Evolutionary conservation across 2,329 filamentous ascomycete genomes (phyloP).

Genomic region (Penicillium sp.): DNA sequence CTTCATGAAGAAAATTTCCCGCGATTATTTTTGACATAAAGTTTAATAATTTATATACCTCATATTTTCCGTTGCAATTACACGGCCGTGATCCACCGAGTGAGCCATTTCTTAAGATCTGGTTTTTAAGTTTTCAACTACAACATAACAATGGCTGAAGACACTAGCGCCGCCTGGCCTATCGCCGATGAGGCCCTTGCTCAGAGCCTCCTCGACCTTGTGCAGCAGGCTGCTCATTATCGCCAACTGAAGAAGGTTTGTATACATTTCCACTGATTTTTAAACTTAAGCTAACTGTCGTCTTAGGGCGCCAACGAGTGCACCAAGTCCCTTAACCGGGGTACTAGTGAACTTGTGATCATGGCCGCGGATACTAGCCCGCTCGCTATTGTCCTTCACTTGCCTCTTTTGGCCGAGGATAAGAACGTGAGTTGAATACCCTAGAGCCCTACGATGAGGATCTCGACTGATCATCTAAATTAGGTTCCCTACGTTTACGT

Average conservation of each 20-base stretch:
- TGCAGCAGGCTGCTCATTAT: conserved; percentile 65
- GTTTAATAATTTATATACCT: not conserved
- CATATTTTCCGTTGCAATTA: not conserved
- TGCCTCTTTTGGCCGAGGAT: conserved; percentile 81
- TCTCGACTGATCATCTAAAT: not conserved
- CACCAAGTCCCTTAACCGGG: not conserved
- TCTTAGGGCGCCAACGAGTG: not conserved
- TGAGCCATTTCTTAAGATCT: not conserved
- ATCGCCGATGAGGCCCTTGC: conserved; percentile 71
- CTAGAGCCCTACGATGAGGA: not conserved
- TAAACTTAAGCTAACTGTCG: not conserved
- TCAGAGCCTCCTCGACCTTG: conserved; percentile 78
- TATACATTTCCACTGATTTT: too few relatives aligned
- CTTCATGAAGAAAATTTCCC: not conserved
- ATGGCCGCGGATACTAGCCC: conserved; percentile 79
- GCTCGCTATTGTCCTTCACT: conserved; percentile 82
- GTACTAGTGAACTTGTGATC: conserved; percentile 1
- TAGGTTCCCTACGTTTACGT: conserved; percentile 67
- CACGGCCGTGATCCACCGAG: not conserved
- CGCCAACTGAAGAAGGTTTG: conserved; percentile 52
- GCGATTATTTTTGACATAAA: not conserved
- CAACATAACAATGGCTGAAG: conserved; percentile 33
- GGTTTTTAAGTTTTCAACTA: not conserved
- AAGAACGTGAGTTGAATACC: conserved; percentile 53
- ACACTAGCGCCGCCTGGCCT: conserved; percentile 59